Percentiles rank a stretch among this genome's conserved stretches.
Conservation (phyloP, 805 yeast genomes). For the Candida andamanensis region DNA sequence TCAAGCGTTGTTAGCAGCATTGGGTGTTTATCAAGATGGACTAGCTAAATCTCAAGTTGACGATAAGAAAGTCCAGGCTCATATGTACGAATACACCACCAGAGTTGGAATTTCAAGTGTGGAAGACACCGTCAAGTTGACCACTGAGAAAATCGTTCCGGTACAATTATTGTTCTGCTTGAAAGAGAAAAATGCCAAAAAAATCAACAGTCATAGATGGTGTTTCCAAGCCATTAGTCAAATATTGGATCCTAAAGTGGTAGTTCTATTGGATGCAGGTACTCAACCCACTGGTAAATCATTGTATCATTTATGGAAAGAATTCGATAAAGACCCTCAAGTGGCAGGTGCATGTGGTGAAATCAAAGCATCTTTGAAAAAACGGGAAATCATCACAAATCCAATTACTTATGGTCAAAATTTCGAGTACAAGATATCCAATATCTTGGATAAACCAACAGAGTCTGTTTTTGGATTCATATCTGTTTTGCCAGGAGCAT, state of each 20-base stretch:
- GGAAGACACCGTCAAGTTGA: conserved; percentile 50
- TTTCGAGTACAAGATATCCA: conserved; percentile 63
- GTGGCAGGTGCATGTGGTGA: conserved; percentile 76
- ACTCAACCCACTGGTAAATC: conserved; percentile 58
- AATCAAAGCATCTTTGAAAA: conserved; percentile 52
- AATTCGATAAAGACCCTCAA: conserved; percentile 50
- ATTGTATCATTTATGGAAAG: conserved; percentile 57
- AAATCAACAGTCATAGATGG: conserved; percentile 67
- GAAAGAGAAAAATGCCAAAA: conserved; percentile 59
- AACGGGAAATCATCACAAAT: conserved; percentile 45
- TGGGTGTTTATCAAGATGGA: conserved; percentile 65
- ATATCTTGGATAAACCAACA: conserved; percentile 61
- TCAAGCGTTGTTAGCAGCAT: conserved; percentile 57
- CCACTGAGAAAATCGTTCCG: conserved; percentile 53
- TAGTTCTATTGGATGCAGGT: conserved; percentile 58
- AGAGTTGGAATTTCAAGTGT: conserved; percentile 44
- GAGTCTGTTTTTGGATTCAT: conserved; percentile 63
- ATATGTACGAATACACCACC: conserved; percentile 63
- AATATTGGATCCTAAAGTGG: conserved; percentile 53
- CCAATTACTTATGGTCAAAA: conserved; percentile 64
- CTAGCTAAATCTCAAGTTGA: conserved; percentile 56
- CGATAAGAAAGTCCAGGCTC: conserved; percentile 58
- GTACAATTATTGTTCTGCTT: conserved; percentile 58
- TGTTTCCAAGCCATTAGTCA: conserved; percentile 61
- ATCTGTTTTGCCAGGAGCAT: conserved; percentile 65